Percentiles rank a stretch among this genome's conserved stretches.
Evolutionary conservation across 306 rosid species (phyloP).

Genomic region (Rosa persica): DNA sequence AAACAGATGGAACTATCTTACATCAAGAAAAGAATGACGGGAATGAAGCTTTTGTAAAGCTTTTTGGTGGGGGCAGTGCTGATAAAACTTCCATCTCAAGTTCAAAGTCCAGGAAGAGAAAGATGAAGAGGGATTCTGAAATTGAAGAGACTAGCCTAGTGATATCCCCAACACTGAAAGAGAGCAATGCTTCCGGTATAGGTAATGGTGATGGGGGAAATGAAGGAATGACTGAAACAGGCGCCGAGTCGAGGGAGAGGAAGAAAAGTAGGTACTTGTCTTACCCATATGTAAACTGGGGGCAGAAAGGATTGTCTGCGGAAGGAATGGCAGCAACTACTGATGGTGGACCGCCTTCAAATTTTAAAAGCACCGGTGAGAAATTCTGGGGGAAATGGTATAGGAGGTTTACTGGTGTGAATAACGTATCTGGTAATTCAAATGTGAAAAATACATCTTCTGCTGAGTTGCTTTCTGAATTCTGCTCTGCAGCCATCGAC

Average conservation of each 20-base stretch:
- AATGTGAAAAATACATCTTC: constrained; percentile 44
- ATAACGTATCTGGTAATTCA: constrained; percentile 30
- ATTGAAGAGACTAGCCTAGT: not conserved
- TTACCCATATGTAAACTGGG: constrained; percentile 63
- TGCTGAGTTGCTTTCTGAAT: constrained; percentile 61
- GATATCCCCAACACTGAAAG: constrained; percentile 12
- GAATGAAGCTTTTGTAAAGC: constrained; percentile 1
- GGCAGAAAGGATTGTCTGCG: constrained; percentile 31
- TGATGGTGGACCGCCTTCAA: constrained; percentile 25
- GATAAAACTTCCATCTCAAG: constrained; percentile 1
- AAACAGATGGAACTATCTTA: constrained; percentile 6
- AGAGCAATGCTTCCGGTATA: constrained; percentile 10
- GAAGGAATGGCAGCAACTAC: constrained; percentile 30
- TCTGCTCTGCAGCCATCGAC: constrained; percentile 58
- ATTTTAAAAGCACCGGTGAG: constrained; percentile 43
- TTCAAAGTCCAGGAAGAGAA: constrained; percentile 31
- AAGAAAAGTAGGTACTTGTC: constrained; percentile 83
- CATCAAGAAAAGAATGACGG: constrained; percentile 14
- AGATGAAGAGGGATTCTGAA: constrained; percentile 26
- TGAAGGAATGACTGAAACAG: constrained; percentile 30
- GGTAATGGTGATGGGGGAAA: constrained; percentile 17
- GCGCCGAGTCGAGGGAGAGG: constrained; percentile 60
- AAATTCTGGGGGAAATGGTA: constrained; percentile 71
- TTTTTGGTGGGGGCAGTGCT: constrained; percentile 8
- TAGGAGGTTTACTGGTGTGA: constrained; percentile 41